These are phyloP conservation scores for Phytophthora tubulina DNA, from an alignment of 352 stramenopile genomes.

Conservation along the genomic window DNA sequence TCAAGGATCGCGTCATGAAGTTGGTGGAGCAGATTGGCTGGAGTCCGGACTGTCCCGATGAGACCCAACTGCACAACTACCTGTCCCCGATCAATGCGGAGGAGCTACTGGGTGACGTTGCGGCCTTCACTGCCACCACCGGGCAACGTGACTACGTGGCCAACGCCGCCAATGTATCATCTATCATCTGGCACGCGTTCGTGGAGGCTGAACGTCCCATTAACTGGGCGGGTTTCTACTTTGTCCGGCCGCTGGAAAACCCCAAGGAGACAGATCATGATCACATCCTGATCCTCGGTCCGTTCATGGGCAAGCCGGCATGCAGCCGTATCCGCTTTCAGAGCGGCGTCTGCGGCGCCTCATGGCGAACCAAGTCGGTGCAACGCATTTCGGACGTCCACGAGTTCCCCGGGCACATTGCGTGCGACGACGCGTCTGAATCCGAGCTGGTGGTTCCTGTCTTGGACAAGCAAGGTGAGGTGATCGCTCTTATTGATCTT, in stretches of 20 bases:
- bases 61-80: constrained; percentile 64
- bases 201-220: constrained; percentile 63
- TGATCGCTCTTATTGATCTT: constrained; percentile 82
- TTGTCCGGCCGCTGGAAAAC: constrained; percentile 69
- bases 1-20: constrained; percentile 62
- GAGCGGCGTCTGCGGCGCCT: constrained; percentile 75
- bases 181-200: constrained; percentile 88
- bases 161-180: constrained; percentile 83
- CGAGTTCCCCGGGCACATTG: constrained; percentile 83
- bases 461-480: constrained; percentile 65
- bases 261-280: constrained; percentile 62
- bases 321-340: constrained; percentile 85
- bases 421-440: constrained; percentile 80
- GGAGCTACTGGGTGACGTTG: constrained; percentile 67
- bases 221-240: constrained; percentile 90
- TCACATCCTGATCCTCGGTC: constrained; percentile 77
- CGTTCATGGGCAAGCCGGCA: constrained; percentile 85
- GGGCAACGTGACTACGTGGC: constrained; percentile 81
- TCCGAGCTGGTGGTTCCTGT: constrained; percentile 87
- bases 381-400: constrained; percentile 84
- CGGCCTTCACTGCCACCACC: constrained; percentile 63
- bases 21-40: constrained; percentile 66
- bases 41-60: constrained; percentile 67
- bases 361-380: constrained; percentile 69
- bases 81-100: constrained; percentile 72